Evolutionary conservation across 1,139 yeast species (phyloP).

Genomic region (Hyphopichia khmerensis): DNA sequence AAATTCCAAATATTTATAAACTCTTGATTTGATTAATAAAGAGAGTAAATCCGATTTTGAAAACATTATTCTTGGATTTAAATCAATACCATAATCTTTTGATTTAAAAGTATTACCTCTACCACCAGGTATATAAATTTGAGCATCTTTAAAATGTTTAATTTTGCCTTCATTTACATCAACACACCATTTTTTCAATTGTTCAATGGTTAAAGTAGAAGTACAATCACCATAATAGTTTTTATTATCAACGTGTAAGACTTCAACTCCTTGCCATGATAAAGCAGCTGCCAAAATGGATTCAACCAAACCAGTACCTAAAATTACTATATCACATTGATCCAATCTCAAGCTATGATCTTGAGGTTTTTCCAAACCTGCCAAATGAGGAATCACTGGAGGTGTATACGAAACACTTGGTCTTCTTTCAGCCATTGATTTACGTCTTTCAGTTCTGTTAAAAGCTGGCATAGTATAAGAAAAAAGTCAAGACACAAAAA

Average conservation of each 20-base stretch:
- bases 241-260: conserved; percentile 82
- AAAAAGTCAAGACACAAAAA: not conserved
- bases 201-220: conserved; percentile 84
- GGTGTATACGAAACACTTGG: conserved; percentile 56
- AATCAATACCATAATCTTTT: conserved; percentile 81
- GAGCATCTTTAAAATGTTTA: conserved; percentile 56
- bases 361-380: conserved; percentile 71
- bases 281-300: conserved; percentile 89
- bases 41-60: conserved; percentile 84
- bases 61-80: conserved; percentile 85
- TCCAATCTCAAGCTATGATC: conserved; percentile 50
- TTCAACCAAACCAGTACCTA: conserved; percentile 92
- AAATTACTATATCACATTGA: conserved; percentile 80
- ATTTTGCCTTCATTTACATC: conserved; percentile 57
- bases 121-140: conserved; percentile 67
- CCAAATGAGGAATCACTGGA: conserved; percentile 73
- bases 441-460: conserved; percentile 49
- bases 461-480: conserved; percentile 7
- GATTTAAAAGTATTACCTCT: conserved; percentile 51
- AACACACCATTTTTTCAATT: conserved; percentile 76
- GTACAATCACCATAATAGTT: conserved; percentile 84
- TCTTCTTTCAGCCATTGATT: conserved; percentile 72
- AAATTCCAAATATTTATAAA: conserved; percentile 88
- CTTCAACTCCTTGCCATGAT: conserved; percentile 94
- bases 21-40: conserved; percentile 77